phyloP scores from a whole-genome alignment of 805 yeast species.

The Komagataella pastoris region DNA sequence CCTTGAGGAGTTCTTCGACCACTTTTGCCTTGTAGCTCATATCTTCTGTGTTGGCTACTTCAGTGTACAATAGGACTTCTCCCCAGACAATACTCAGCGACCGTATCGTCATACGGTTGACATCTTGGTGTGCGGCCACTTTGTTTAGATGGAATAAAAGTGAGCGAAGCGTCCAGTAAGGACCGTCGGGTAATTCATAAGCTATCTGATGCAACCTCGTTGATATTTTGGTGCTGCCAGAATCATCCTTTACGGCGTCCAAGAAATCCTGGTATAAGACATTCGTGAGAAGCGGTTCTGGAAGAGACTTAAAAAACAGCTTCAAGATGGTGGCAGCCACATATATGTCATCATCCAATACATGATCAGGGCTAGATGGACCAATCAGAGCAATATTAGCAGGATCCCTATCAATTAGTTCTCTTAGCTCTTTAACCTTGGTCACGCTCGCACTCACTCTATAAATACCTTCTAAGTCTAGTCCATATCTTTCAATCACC shows the following conservation, averaged over 20 bases:
- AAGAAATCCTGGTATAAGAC: slow-evolving; percentile 51
- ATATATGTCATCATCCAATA: slow-evolving; percentile 72
- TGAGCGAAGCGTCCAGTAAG: slow-evolving; percentile 82
- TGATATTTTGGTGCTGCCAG: slow-evolving; percentile 24
- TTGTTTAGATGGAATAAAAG: slow-evolving; percentile 68
- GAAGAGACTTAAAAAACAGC: slow-evolving; percentile 70
- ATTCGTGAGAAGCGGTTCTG: slow-evolving; percentile 70
- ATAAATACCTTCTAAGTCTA: slow-evolving; percentile 81
- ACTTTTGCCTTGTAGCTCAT: slow-evolving; percentile 65
- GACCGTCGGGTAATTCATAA: slow-evolving; percentile 86
- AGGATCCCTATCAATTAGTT: slow-evolving; percentile 65
- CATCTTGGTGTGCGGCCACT: slow-evolving; percentile 46
- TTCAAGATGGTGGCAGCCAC: slow-evolving; percentile 82
- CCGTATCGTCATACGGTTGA: slow-evolving; percentile 72
- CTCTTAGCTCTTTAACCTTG: slow-evolving; percentile 61
- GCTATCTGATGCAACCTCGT: slow-evolving; percentile 81
- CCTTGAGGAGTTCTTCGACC: slow-evolving; percentile 71
- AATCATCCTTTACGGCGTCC: slow-evolving; percentile 52
- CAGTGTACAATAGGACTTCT: slow-evolving; percentile 66
- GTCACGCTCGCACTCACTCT: slow-evolving; percentile 70
- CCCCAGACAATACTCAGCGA: slow-evolving; percentile 92
- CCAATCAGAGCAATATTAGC: slow-evolving; percentile 38
- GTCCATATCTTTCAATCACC: slow-evolving; percentile 75
- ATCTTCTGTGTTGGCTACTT: slow-evolving; percentile 53
- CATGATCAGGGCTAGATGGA: slow-evolving; percentile 29